phyloP scores from a whole-genome alignment of 2,329 filamentous ascomycete genomes.

The Claviceps pazoutovae region DNA sequence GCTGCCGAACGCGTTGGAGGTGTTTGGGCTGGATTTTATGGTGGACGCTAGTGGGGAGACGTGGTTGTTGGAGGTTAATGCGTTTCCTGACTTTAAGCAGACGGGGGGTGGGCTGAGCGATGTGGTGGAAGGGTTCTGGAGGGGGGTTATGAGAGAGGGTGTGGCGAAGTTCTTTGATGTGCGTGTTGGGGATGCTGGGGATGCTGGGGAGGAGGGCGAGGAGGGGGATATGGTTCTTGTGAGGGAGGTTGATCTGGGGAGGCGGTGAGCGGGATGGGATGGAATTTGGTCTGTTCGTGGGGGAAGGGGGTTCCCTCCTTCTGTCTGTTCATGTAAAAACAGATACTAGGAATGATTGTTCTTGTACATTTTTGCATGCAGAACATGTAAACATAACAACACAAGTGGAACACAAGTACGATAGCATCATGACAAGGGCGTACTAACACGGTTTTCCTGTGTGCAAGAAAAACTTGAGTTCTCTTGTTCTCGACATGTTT shows the following conservation, averaged over 20 bases:
- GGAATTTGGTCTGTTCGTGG: background rate
- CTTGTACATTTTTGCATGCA: too few relatives aligned
- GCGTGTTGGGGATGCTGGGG: conserved; percentile 9
- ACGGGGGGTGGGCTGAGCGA: conserved; percentile 67
- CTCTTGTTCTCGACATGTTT: too few relatives aligned
- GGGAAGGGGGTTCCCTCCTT: background rate
- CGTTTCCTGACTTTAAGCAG: conserved; percentile 91
- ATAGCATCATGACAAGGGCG: too few relatives aligned
- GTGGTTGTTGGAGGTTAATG: conserved; percentile 85
- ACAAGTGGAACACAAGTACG: too few relatives aligned
- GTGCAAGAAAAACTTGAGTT: too few relatives aligned
- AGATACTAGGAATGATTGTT: background rate
- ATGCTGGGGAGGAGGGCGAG: conserved; percentile 6
- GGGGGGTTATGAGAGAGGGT: conserved; percentile 53
- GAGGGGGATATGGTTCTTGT: conserved; percentile 36
- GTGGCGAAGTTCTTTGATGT: conserved; percentile 53
- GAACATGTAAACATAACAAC: too few relatives aligned
- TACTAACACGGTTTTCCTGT: too few relatives aligned
- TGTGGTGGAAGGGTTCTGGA: conserved; percentile 65
- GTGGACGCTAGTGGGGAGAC: conserved; percentile 50
- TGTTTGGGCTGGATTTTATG: conserved; percentile 84
- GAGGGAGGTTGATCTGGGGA: conserved; percentile 38
- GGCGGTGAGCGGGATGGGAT: conserved; percentile 12
- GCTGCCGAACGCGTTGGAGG: conserved; percentile 75
- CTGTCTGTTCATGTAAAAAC: background rate